Evolutionary conservation across 306 rosid species (phyloP).

Genomic region (Cicer arietinum): DNA sequence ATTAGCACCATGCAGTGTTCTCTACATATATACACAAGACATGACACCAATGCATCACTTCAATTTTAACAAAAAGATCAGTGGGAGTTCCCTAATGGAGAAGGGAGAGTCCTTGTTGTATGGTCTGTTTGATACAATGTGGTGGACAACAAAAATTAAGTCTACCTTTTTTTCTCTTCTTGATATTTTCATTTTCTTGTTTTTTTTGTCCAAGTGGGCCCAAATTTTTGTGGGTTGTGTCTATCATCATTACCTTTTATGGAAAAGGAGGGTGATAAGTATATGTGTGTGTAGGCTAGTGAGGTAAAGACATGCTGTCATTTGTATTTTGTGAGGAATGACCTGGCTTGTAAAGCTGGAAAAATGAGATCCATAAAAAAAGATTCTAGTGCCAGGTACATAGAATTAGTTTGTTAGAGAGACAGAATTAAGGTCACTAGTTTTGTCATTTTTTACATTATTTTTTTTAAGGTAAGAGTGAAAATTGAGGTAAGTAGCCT

Average conservation of each 20-base stretch:
- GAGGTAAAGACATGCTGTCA: slow-evolving; percentile 65
- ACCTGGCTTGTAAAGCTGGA: slow-evolving; percentile 84
- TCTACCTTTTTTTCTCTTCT: slow-evolving; percentile 37
- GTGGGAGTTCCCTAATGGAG: slow-evolving; percentile 64
- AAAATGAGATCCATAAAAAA: slow-evolving; percentile 45
- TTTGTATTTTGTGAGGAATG: slow-evolving; percentile 56
- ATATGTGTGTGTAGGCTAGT: slow-evolving; percentile 62
- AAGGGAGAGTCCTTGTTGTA: slow-evolving; percentile 65
- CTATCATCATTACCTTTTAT: slow-evolving; percentile 56
- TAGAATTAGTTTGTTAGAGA: slow-evolving; percentile 64
- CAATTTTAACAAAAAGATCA: slow-evolving; percentile 47
- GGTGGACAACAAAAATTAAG: slow-evolving; percentile 58
- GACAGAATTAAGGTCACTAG: slow-evolving; percentile 58
- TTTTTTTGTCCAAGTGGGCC: slow-evolving; percentile 61
- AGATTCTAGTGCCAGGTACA: slow-evolving; percentile 79
- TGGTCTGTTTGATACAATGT: slow-evolving; percentile 49
- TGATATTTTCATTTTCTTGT: not conserved
- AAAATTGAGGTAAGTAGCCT: slow-evolving; percentile 68
- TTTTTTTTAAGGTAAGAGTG: slow-evolving; percentile 42
- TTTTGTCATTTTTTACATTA: slow-evolving; percentile 50
- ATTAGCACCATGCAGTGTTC: slow-evolving; percentile 38
- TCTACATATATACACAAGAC: slow-evolving; percentile 36
- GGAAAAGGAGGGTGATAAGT: slow-evolving; percentile 64
- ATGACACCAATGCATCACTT: slow-evolving; percentile 45
- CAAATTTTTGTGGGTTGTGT: slow-evolving; percentile 70